Evolutionary conservation across 345 rosid genomes (phyloP).

Genomic region (Draba incana): DNA sequence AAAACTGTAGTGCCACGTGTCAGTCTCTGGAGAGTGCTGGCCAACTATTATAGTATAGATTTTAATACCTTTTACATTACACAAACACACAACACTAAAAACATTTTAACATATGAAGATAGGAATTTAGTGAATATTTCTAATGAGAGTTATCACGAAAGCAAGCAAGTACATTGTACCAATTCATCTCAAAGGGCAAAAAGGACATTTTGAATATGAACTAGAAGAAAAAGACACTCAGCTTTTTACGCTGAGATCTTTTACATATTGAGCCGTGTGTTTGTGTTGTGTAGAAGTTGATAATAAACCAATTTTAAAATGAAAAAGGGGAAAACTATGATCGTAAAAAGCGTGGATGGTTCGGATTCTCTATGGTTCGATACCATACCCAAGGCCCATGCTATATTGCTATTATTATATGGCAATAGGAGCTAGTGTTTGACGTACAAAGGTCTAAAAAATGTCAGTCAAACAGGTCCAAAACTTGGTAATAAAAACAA

Average conservation of each 20-base stretch:
- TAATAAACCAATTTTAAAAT: not conserved
- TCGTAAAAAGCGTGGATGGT: slow-evolving; percentile 40
- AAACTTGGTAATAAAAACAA: slow-evolving; percentile 7
- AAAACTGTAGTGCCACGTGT: too few species aligned
- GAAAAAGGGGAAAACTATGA: not conserved
- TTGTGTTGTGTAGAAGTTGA: not conserved
- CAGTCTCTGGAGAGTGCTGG: too few species aligned
- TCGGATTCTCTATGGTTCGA: slow-evolving; percentile 23
- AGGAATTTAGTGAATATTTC: too few species aligned
- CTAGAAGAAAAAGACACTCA: slow-evolving; percentile 33
- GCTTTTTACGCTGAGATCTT: slow-evolving; percentile 39
- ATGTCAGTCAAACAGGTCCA: slow-evolving; percentile 43
- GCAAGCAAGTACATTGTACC: not conserved
- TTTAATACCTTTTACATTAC: too few species aligned
- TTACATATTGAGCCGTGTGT: slow-evolving; percentile 42
- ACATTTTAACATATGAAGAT: too few species aligned
- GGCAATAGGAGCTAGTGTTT: slow-evolving; percentile 31
- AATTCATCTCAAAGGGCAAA: slow-evolving; percentile 11
- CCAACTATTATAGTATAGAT: too few species aligned
- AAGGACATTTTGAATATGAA: slow-evolving; percentile 14
- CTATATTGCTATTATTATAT: slow-evolving; percentile 29
- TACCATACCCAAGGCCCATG: slow-evolving; percentile 26
- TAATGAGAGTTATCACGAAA: too few species aligned
- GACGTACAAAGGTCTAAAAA: slow-evolving; percentile 40
- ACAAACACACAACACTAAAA: too few species aligned